Evolutionary conservation across 2,329 filamentous ascomycete species (phyloP).

Genomic region (Ramularia endophylla): DNA sequence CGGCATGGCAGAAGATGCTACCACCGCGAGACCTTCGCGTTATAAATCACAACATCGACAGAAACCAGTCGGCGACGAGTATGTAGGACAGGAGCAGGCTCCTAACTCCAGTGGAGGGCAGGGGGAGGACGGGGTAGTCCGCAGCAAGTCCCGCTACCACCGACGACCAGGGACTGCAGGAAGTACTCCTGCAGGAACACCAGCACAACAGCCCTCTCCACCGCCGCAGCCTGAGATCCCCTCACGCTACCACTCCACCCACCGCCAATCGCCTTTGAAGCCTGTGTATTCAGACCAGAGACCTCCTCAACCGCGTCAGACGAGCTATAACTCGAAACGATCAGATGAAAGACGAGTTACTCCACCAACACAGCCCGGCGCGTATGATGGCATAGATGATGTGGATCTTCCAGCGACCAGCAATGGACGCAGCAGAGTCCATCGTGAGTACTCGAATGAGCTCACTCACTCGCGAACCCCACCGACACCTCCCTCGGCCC

Average conservation of each 20-base stretch:
- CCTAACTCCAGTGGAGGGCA: conserved; percentile 12
- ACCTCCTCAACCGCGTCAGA: conserved; percentile 10
- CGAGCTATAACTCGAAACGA: conserved; percentile 8
- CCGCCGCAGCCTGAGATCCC: conserved; percentile 8
- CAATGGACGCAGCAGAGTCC: conserved; percentile 1
- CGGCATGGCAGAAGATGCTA: conserved; percentile 13
- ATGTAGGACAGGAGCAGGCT: conserved; percentile 4
- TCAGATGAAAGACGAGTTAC: conserved; percentile 1
- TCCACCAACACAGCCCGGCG: conserved; percentile 10
- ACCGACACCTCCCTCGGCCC: conserved; percentile 6
- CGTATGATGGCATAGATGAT: conserved; percentile 3
- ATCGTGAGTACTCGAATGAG: neutral
- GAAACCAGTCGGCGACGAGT: conserved; percentile 10
- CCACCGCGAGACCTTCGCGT: conserved; percentile 13
- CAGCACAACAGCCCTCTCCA: conserved; percentile 5
- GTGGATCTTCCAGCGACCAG: neutral
- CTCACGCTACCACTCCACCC: conserved; percentile 19
- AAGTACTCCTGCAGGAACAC: neutral
- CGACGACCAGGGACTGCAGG: conserved; percentile 18
- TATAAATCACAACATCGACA: conserved; percentile 18
- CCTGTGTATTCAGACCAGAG: conserved; percentile 12
- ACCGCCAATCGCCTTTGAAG: conserved; percentile 12
- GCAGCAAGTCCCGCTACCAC: conserved; percentile 29
- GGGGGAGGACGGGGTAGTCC: conserved; percentile 18
- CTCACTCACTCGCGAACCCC: neutral